Evolutionary conservation across 2,329 filamentous ascomycete species (phyloP).

Genomic region (Coleophoma crateriformis): DNA sequence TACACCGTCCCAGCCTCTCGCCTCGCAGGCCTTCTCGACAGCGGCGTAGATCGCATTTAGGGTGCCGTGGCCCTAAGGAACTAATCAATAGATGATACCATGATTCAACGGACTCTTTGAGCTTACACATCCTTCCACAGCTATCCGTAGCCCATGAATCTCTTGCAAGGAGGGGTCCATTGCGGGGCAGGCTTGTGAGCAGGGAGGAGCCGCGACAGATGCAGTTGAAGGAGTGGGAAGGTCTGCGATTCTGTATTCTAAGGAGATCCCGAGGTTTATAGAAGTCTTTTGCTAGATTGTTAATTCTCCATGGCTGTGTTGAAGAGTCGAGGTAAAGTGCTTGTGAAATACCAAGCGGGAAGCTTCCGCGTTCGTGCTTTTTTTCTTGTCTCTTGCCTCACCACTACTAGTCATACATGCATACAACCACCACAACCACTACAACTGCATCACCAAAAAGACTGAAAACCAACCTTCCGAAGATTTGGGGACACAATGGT

Average conservation of each 20-base stretch:
- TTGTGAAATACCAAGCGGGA: too few species aligned
- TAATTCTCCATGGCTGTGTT: not conserved
- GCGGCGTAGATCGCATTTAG: constrained; percentile 88
- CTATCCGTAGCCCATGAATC: constrained; percentile 59
- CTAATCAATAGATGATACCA: constrained; percentile 15
- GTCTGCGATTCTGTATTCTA: not conserved
- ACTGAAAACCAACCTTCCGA: too few species aligned
- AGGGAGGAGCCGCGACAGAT: not conserved
- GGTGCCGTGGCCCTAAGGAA: constrained; percentile 74
- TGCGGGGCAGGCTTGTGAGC: constrained; percentile 1
- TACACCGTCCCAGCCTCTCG: constrained; percentile 72
- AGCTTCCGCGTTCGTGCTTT: not conserved
- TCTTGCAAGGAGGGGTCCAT: constrained; percentile 21
- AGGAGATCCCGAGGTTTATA: not conserved
- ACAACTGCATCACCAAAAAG: too few species aligned
- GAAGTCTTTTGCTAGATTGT: not conserved
- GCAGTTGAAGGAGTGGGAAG: not conserved
- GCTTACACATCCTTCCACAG: constrained; percentile 81
- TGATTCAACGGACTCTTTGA: constrained; percentile 6
- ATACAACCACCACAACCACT: too few species aligned
- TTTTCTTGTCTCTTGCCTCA: too few species aligned
- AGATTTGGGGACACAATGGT: too few species aligned
- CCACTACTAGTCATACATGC: too few species aligned
- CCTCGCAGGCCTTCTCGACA: constrained; percentile 60
- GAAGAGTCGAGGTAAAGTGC: not conserved